Evolutionary conservation across 2,329 filamentous ascomycete species (phyloP).

Genomic region (Pseudofabraea citricarpa): DNA sequence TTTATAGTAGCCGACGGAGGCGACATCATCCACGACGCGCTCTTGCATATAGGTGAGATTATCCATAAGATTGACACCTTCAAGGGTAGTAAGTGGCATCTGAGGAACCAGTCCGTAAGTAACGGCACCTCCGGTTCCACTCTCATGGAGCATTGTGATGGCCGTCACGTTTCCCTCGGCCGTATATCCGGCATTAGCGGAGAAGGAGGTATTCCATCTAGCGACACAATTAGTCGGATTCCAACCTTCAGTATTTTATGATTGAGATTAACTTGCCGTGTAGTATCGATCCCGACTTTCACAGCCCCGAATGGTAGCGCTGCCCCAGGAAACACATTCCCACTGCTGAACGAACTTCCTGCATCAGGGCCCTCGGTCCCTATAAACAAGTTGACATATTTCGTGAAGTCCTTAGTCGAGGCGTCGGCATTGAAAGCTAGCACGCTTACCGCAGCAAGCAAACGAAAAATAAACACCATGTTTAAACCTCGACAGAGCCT

Average conservation of each 20-base stretch:
- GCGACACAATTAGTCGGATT: too few relatives aligned
- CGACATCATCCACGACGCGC: conserved; percentile 33
- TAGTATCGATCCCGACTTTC: conserved; percentile 36
- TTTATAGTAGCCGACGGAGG: conserved; percentile 48
- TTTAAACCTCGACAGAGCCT: too few relatives aligned
- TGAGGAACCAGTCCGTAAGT: conserved; percentile 53
- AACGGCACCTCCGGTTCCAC: conserved; percentile 51
- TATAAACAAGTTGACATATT: conserved; percentile 45
- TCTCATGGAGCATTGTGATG: conserved; percentile 50
- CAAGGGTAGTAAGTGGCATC: conserved; percentile 37
- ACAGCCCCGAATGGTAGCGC: conserved; percentile 37
- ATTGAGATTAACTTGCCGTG: neutral
- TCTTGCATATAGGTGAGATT: conserved; percentile 43
- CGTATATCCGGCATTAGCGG: conserved; percentile 35
- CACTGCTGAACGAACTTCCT: conserved; percentile 37
- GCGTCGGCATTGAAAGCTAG: too few relatives aligned
- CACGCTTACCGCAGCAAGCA: too few relatives aligned
- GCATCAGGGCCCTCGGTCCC: conserved; percentile 41
- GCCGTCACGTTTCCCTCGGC: conserved; percentile 41
- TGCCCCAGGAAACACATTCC: conserved; percentile 37
- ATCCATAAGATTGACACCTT: conserved; percentile 40
- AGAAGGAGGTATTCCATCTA: neutral
- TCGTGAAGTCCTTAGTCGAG: conserved; percentile 5
- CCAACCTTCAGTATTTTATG: too few relatives aligned
- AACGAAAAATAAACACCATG: too few relatives aligned